These are phyloP conservation scores for Geosmithia flava DNA, from an alignment of 2,329 filamentous ascomycete species.

Conservation along the genomic window DNA sequence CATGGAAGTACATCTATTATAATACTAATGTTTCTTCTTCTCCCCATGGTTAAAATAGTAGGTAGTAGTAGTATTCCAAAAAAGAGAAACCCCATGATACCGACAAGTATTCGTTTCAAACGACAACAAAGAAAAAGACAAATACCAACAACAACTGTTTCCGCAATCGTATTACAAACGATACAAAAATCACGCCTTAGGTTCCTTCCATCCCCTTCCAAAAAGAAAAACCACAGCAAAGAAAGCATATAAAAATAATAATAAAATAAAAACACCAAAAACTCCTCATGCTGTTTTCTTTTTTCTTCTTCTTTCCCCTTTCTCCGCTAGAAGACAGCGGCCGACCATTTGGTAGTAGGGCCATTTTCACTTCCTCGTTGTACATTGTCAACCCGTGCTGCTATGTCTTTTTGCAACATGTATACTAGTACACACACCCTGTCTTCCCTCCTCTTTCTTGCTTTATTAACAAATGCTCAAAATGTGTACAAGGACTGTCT, in stretches of 20 bases:
- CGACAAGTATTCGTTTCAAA: too few relatives aligned
- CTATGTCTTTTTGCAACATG: background rate
- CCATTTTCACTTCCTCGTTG: too few relatives aligned
- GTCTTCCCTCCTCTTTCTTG: background rate
- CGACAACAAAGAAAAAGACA: background rate
- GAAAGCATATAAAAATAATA: background rate
- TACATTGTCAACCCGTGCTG: background rate
- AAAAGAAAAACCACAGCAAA: background rate
- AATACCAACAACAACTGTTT: background rate
- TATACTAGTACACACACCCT: background rate
- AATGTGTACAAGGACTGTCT: background rate
- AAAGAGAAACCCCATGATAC: too few relatives aligned
- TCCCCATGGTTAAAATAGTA: too few relatives aligned
- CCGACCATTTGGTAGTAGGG: too few relatives aligned
- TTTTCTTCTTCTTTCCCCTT: background rate
- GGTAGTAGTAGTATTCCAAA: too few relatives aligned
- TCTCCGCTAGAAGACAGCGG: background rate
- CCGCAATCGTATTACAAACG: background rate
- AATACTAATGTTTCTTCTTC: too few relatives aligned
- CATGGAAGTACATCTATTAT: too few relatives aligned
- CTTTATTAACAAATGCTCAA: background rate
- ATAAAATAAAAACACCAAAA: background rate
- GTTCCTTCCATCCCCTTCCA: background rate
- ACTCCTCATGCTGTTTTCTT: background rate
- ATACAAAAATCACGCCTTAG: background rate